Base-by-base conservation (phyloP, 441 rosid genomes). In the Adansonia gregorii region DNA sequence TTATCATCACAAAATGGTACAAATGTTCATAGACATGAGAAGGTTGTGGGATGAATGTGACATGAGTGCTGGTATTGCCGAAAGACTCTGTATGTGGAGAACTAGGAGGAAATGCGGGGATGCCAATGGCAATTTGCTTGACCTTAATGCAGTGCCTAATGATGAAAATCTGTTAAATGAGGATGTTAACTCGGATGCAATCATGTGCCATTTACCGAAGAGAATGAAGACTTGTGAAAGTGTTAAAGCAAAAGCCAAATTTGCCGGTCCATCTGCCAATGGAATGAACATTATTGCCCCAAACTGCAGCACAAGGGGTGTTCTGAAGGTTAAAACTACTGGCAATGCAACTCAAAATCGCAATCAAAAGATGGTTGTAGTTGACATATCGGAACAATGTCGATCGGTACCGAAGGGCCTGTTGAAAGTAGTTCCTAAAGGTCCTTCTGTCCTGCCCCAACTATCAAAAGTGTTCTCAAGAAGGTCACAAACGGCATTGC, bases 81-180 rank as follows among this genome's bases (percentile, higher is more conserved):
- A 82, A 78, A 88, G 88, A 76, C 81, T 89, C 56, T 65, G 78
- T 72, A 64, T 83, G 64, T 91, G 93, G 93, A 83, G 78, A 43
- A 79, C 79, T 75, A 86, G 76, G 85, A 84, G 84, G 68, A 85
- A 83, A 81, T 83, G 56, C 11, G 61, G 35, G 55, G 77, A 72
- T 63, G 71, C 78, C 70, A 83, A 69, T 66, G 65, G 78, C 77
- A 81, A 83, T 79, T 80, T 87, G 79, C 87, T 86, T 54, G 95
- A 87, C 83, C 87, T 89, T 55, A 88, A 91, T 76, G 84, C 85
- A 82, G 85, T 82, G 78, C 95, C 93, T 35, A 76, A 80, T 65
- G 87, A 88, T 69, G 83, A 81, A 78, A 73, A 80, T 31, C 58
- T 78, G 64, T 67, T 75, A 70, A 51, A 71, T 56, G 87, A 86